Percentiles rank a stretch among this genome's conserved stretches.
These are phyloP conservation scores for Suhomyces kunorum DNA, from an alignment of 1,139 yeast genomes.

Conservation along the genomic window DNA sequence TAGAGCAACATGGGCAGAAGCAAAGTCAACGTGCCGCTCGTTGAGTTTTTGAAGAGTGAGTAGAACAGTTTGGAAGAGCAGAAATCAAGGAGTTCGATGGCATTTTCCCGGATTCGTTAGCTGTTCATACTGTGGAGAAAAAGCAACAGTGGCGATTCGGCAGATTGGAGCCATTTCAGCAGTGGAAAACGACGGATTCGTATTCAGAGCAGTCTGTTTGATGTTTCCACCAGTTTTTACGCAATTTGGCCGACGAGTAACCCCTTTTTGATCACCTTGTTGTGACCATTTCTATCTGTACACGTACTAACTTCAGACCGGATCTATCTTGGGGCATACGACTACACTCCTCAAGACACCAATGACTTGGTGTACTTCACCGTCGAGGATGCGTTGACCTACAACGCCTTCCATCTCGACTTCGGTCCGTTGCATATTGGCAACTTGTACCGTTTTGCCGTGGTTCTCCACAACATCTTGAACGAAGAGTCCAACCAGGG, in stretches of 20 bases:
- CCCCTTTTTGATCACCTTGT: neutral
- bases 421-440: slow-evolving; percentile 96
- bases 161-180: neutral
- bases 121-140: neutral
- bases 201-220: neutral
- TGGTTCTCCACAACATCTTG: slow-evolving; percentile 83
- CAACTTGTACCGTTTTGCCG: slow-evolving; percentile 91
- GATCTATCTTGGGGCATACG: slow-evolving; percentile 88
- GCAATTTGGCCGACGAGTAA: neutral
- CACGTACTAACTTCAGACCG: slow-evolving; percentile 54
- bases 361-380: slow-evolving; percentile 81
- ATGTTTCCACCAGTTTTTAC: neutral
- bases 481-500: slow-evolving; percentile 83
- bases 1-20: slow-evolving; percentile 22
- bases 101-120: too few species aligned
- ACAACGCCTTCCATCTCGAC: slow-evolving; percentile 90
- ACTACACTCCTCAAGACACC: slow-evolving; percentile 74
- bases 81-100: too few species aligned
- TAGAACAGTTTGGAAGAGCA: neutral
- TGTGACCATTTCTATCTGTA: neutral
- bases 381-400: slow-evolving; percentile 87
- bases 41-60: slow-evolving; percentile 51
- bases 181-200: neutral
- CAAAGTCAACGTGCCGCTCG: slow-evolving; percentile 34
- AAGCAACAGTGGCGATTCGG: neutral